Base-by-base conservation (phyloP, 305 asterid species). In the Fraxinus greggii region DNA sequence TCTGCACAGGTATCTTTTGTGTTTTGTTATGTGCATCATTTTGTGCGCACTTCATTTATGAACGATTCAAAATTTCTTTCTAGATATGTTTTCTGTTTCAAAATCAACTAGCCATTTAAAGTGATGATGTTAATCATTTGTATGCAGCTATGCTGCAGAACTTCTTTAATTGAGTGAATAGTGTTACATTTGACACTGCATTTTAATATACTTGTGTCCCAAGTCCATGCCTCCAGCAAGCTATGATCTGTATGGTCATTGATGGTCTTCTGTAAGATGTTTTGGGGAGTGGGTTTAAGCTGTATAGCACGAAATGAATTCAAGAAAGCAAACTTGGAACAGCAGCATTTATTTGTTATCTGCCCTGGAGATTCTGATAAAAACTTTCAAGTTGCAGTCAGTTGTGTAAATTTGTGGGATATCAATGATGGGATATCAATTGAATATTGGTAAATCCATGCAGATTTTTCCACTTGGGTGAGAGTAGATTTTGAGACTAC, bases 1-100 rank as follows among this genome's bases (percentile, higher is more conserved):
- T 89, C 99, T 33, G 85, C 92, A 48, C 97, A 90, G 98, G 99
- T 96, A 86, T 45, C 74, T 72, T 78, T 69, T 89, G 24, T 48
- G 82, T 74, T 7, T 65, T 75, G 78, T 81, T 78, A 36, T 48
- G 36, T 75, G 21, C 26, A 10, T 29, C 51, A 23, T 81, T 24
- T 76, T 26, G 28, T 67, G 45, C 80, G 31, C 36, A 6, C 48
- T 26, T 81, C 23, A 74, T 31, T 54, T 51, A 21, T 75, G 69
- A n/a, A 61, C 0, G 15, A 3, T 61, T 23, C 17, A 8, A 23
- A 19, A 21, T 61, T 61, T 61, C 31, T 61, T 61, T 61, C 31
- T 23, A 21, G 13, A 56, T 24, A 9, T 63, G 32, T 63, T 69
- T 31, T 69, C 10, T 28, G 24, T 13, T 35, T 69, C 9, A 61